Conservation (phyloP, 148 eudicot species). For the Rhododendron ferrugineum region DNA sequence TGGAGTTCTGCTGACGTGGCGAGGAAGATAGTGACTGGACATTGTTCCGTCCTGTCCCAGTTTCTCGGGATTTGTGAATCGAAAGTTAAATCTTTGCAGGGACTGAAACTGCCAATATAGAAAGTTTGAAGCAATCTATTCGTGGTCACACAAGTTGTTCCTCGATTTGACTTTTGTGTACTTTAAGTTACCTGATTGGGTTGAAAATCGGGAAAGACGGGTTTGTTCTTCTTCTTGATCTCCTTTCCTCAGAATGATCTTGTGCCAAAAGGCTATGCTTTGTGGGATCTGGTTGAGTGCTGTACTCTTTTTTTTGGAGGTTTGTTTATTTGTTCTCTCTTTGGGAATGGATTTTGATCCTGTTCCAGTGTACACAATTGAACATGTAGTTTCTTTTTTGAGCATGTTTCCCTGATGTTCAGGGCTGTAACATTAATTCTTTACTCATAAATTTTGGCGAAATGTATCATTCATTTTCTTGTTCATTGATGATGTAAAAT, state of each 20-base stretch:
- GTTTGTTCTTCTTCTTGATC: conserved; percentile 4
- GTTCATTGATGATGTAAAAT: background rate
- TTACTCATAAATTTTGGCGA: conserved; percentile 5
- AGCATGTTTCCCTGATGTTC: background rate
- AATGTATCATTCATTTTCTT: conserved; percentile 9
- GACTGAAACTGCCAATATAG: conserved; percentile 46
- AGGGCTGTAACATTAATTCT: conserved; percentile 3
- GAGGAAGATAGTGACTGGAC: conserved; percentile 51
- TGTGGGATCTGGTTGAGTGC: background rate
- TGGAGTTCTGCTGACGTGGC: conserved; percentile 68
- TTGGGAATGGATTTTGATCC: background rate
- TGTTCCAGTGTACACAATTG: background rate
- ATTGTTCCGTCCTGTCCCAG: conserved; percentile 37
- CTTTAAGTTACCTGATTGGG: background rate
- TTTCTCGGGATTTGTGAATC: conserved; percentile 67
- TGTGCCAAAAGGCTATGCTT: background rate
- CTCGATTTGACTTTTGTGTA: background rate
- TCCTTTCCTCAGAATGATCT: background rate
- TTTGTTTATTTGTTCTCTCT: background rate
- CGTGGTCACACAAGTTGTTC: background rate
- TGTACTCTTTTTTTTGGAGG: background rate
- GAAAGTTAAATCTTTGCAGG: conserved; percentile 49
- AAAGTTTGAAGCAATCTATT: background rate
- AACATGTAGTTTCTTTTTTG: background rate
- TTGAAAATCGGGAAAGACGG: background rate